These are phyloP conservation scores for Paralagenidium karlingii DNA, from an alignment of 352 stramenopile genomes.

Conservation along the genomic window DNA sequence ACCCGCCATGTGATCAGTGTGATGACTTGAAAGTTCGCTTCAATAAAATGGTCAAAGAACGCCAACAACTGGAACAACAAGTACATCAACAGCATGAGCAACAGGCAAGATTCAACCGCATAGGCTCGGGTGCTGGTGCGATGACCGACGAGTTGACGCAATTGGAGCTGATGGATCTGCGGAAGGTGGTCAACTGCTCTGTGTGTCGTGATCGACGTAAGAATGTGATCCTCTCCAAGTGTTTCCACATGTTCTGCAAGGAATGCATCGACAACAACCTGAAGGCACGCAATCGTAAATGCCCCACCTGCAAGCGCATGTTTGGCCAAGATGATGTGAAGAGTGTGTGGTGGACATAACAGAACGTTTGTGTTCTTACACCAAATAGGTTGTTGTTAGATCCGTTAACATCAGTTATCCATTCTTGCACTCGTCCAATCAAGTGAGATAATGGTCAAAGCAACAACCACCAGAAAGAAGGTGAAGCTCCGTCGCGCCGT, in stretches of 20 bases:
- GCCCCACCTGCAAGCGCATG: slow-evolving; percentile 85
- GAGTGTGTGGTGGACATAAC: slow-evolving; percentile 69
- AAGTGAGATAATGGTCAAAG: too few species aligned
- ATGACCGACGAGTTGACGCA: slow-evolving; percentile 42
- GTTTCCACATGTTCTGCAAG: slow-evolving; percentile 83
- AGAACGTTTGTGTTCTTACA: too few species aligned
- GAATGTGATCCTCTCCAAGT: slow-evolving; percentile 83
- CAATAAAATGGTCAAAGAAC: slow-evolving; percentile 1
- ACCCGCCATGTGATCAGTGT: slow-evolving; percentile 39
- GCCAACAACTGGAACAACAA: slow-evolving; percentile 2
- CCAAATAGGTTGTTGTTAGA: too few species aligned
- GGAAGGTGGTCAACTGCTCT: slow-evolving; percentile 76
- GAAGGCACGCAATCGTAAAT: slow-evolving; percentile 83
- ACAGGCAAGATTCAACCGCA: slow-evolving; percentile 23
- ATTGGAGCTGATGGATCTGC: slow-evolving; percentile 69
- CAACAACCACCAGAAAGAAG: too few species aligned
- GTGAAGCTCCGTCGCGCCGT: too few species aligned
- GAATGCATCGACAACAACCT: slow-evolving; percentile 82
- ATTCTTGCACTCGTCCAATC: too few species aligned
- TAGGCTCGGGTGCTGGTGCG: slow-evolving; percentile 11
- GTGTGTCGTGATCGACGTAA: slow-evolving; percentile 79
- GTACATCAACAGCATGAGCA: slow-evolving; percentile 1
- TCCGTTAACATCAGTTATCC: too few species aligned
- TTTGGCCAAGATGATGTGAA: slow-evolving; percentile 84
- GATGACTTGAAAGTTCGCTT: slow-evolving; percentile 3